Evolutionary conservation across 768 basidiomycete genomes (phyloP).

Genomic region (Kockovaella imperatae): DNA sequence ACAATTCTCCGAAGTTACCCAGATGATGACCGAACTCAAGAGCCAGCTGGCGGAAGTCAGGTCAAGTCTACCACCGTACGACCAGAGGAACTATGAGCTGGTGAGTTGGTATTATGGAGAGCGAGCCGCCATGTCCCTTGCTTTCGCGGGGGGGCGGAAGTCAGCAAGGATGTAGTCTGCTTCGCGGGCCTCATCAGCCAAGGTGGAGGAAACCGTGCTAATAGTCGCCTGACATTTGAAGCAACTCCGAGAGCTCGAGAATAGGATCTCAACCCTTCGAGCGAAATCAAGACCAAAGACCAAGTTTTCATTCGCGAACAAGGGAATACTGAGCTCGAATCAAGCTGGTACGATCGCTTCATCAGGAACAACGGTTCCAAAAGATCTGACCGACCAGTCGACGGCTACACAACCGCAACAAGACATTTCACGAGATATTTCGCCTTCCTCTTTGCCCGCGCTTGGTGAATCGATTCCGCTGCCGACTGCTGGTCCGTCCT

Average conservation of each 20-base stretch:
- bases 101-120: slow-evolving; percentile 9
- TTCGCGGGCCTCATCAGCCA: too few species aligned
- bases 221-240: slow-evolving; percentile 33
- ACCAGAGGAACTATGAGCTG: slow-evolving; percentile 21
- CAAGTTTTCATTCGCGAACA: slow-evolving; percentile 64
- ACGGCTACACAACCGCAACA: neutral
- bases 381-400: neutral
- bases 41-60: slow-evolving; percentile 1
- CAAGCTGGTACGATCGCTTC: slow-evolving; percentile 11
- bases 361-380: slow-evolving; percentile 18
- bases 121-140: neutral
- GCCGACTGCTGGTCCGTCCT: neutral
- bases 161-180: too few species aligned
- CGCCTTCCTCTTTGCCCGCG: neutral
- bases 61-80: slow-evolving; percentile 18
- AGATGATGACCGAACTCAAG: slow-evolving; percentile 5
- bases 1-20: slow-evolving; percentile 5
- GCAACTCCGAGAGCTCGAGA: slow-evolving; percentile 63
- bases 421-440: neutral
- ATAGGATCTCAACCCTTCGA: slow-evolving; percentile 52
- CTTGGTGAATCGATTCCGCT: neutral
- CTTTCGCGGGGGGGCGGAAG: too few species aligned
- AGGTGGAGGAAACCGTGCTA: neutral
- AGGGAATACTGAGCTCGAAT: slow-evolving; percentile 21
- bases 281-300: slow-evolving; percentile 50